A percentile compares a stretch with the other conserved stretches of the same genome.
These are phyloP conservation scores for Suillus americanus DNA, from an alignment of 768 basidiomycete species.

Conservation along the genomic window DNA sequence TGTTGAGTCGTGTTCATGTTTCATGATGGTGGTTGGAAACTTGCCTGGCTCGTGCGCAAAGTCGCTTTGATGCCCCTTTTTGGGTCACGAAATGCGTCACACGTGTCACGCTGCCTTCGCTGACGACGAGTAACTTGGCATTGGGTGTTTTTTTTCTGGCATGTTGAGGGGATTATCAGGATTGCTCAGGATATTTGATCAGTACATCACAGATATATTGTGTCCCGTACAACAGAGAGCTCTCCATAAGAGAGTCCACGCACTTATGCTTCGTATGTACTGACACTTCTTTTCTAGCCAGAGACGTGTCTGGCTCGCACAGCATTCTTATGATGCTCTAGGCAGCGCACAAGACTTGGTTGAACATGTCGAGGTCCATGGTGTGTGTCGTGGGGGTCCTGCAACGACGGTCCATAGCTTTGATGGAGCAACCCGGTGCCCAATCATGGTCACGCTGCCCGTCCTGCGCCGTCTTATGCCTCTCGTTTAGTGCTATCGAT, in stretches of 20 bases:
- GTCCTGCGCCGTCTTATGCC: neutral
- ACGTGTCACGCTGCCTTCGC: neutral
- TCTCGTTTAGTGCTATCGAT: neutral
- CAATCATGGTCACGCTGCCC: too few species aligned
- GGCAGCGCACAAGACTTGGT: neutral
- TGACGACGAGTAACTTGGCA: neutral
- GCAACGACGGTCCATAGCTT: neutral
- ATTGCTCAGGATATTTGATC: neutral
- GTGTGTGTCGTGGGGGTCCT: neutral
- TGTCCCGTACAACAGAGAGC: neutral
- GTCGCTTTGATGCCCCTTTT: conserved; percentile 13
- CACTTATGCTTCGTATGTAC: neutral
- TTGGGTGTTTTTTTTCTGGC: conserved; percentile 1
- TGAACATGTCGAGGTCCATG: neutral
- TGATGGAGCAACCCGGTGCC: neutral
- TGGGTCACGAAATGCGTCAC: conserved; percentile 3
- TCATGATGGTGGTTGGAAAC: conserved; percentile 14
- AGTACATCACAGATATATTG: neutral
- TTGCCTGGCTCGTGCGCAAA: conserved; percentile 11
- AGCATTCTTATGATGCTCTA: neutral
- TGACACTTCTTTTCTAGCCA: neutral
- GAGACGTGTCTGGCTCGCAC: neutral
- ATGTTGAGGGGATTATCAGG: neutral
- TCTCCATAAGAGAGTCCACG: neutral
- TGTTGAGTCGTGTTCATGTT: conserved; percentile 10